Conservation (phyloP, 2,329 filamentous ascomycete species). For the Aspergillus puulaauensis region DNA sequence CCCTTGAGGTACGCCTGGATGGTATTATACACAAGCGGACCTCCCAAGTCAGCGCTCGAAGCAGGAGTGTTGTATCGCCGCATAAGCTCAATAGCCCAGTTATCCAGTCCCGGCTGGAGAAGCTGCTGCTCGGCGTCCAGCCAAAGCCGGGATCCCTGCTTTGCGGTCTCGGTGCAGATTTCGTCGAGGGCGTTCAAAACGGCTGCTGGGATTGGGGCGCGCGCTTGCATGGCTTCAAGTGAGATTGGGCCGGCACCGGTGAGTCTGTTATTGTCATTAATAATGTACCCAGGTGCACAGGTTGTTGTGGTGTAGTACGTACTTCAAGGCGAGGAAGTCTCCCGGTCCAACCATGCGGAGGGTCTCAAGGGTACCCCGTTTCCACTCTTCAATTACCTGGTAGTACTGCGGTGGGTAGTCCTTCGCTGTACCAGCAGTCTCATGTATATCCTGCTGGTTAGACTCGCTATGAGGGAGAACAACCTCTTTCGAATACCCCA, state of each 20-base stretch:
- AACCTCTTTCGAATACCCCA: not conserved
- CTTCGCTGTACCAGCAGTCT: not conserved
- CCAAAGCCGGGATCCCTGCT: slow-evolving; percentile 41
- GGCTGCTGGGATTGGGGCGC: not conserved
- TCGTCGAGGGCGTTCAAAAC: slow-evolving; percentile 32
- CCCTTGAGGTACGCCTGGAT: slow-evolving; percentile 49
- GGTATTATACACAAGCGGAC: slow-evolving; percentile 42
- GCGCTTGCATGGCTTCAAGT: not conserved
- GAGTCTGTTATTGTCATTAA: not conserved
- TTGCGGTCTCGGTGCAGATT: slow-evolving; percentile 35
- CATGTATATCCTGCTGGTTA: not conserved
- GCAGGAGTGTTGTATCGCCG: slow-evolving; percentile 40
- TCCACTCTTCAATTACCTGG: not conserved
- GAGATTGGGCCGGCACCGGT: not conserved
- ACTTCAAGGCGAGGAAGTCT: not conserved
- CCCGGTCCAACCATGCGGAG: not conserved
- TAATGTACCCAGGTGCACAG: not conserved
- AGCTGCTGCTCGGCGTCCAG: slow-evolving; percentile 50
- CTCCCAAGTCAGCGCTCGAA: not conserved
- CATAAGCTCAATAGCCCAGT: slow-evolving; percentile 49
- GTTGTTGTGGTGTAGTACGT: not conserved
- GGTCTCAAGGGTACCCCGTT: not conserved
- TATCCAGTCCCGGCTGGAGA: slow-evolving; percentile 45
- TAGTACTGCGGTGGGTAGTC: not conserved
- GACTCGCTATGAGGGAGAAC: not conserved